A percentile compares a stretch with the other conserved stretches of the same genome.
Conservation (phyloP, 1,284 basidiomycete species). For the Inonotus obliquus region DNA sequence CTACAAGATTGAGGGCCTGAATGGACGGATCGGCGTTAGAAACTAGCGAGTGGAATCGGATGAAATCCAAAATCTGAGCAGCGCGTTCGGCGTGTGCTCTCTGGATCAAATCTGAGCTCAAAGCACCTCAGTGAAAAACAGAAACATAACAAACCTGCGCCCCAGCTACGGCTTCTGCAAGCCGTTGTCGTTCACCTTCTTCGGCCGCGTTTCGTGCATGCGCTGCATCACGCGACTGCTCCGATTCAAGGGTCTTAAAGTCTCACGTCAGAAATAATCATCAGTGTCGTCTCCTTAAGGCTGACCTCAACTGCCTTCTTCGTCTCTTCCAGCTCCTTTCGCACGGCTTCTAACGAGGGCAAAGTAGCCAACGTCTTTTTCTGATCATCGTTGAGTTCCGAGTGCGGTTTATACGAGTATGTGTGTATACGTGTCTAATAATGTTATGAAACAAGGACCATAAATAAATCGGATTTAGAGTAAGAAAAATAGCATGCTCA, state of each 20-base stretch:
- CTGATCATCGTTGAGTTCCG: slow-evolving; percentile 83
- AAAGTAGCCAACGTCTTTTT: slow-evolving; percentile 64
- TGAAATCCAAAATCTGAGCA: slow-evolving; percentile 55
- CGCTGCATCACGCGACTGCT: slow-evolving; percentile 50
- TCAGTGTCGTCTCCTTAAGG: slow-evolving; percentile 11
- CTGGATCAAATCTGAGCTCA: slow-evolving; percentile 29
- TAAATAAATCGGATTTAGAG: slow-evolving; percentile 7
- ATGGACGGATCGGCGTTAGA: slow-evolving; percentile 41
- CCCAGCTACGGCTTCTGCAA: slow-evolving; percentile 50
- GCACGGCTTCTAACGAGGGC: slow-evolving; percentile 66
- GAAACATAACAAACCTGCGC: slow-evolving; percentile 46
- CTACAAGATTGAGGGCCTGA: slow-evolving; percentile 41
- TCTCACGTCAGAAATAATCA: slow-evolving; percentile 10
- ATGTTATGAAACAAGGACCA: slow-evolving; percentile 14
- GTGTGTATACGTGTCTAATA: slow-evolving; percentile 67
- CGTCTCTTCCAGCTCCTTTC: slow-evolving; percentile 78
- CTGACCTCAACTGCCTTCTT: slow-evolving; percentile 76
- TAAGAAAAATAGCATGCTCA: slow-evolving; percentile 38
- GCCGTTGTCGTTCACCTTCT: slow-evolving; percentile 46
- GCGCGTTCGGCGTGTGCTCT: slow-evolving; percentile 35
- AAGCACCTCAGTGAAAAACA: background rate
- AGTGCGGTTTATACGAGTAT: slow-evolving; percentile 61
- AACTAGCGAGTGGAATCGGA: slow-evolving; percentile 60
- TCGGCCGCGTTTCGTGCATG: slow-evolving; percentile 50
- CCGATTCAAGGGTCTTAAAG: slow-evolving; percentile 58